Base-by-base conservation (phyloP, 2,329 filamentous ascomycete genomes). In the Cladophialophora psammophila region DNA sequence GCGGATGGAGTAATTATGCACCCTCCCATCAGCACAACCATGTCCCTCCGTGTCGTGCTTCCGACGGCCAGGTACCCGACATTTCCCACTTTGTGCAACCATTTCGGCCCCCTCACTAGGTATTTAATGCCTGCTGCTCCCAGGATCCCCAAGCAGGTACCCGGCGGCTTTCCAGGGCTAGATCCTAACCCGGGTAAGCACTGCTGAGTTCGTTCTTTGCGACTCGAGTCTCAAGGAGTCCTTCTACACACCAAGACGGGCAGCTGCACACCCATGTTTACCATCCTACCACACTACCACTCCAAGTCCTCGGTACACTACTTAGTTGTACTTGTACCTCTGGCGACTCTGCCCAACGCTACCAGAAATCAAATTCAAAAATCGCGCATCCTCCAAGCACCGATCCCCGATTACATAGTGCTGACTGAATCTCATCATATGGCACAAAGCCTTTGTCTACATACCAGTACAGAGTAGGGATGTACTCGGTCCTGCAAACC, bases 61-160 rank as follows among this genome's bases (percentile, higher is more conserved):
- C 15, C 45, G 15, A 50, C 45, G 45, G 45, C 45, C 45, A 50
- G 45, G 45, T 50, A 50, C 45, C 45, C 45, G 45, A 50, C 6
- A 50, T 20, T 2, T 9, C 45, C 45, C 45, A 18, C 45, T 31
- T n/a, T 50, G 18, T 50, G 45, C 45, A 50, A 50, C 26, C 10
- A 50, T 26, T 50, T 50, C 26, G 45, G 45, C 45, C 45, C 45
- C 45, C 9, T 50, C 45, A 50, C 45, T 50, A 2, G 26, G 26
- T 26, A 3, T 3, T 26, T 26, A 50, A 50, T 50, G 18, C 20
- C 13, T 26, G 45, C 45, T 13, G 9, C 6, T 50, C 4, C 45
- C 45, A 50, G 45, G 45, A 50, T 50, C 20, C 59, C 53, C 53
- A 53, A 20, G 36, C 59, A 61, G 59, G 59, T 61, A 61, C 59